Evolutionary conservation across 2,329 filamentous ascomycete species (phyloP).

Genomic region (Xylaria sp.): DNA sequence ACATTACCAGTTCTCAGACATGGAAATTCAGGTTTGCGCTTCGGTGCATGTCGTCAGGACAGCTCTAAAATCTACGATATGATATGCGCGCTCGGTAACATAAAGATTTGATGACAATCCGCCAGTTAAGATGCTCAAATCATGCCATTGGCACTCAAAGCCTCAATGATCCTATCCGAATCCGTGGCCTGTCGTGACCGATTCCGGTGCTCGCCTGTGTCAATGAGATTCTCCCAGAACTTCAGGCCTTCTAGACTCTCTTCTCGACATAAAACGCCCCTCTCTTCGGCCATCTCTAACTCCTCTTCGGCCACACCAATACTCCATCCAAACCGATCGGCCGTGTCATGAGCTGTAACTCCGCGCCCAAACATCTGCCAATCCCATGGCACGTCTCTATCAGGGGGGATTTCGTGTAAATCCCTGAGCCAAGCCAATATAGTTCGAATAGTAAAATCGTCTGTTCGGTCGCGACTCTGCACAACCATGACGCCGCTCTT

Average conservation of each 20-base stretch:
- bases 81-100: background rate
- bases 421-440: conserved; percentile 82
- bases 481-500: conserved; percentile 95
- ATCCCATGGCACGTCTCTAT: conserved; percentile 77
- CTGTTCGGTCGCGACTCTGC: conserved; percentile 86
- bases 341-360: conserved; percentile 88
- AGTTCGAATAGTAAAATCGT: conserved; percentile 86
- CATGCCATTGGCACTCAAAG: conserved; percentile 52
- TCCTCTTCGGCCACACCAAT: conserved; percentile 96
- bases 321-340: conserved; percentile 95
- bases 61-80: conserved; percentile 8
- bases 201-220: conserved; percentile 56
- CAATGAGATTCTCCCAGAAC: conserved; percentile 88
- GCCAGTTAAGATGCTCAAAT: conserved; percentile 34
- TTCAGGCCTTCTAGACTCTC: conserved; percentile 89
- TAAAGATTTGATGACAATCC: conserved; percentile 3
- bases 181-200: conserved; percentile 50
- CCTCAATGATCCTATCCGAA: conserved; percentile 56
- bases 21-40: background rate
- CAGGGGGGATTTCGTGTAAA: conserved; percentile 73
- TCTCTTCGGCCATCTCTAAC: conserved; percentile 96
- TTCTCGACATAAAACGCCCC: conserved; percentile 86
- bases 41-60: background rate
- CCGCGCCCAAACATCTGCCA: conserved; percentile 83
- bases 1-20: background rate